A percentile compares a stretch with the other conserved stretches of the same genome.
Conservation (phyloP, 768 basidiomycete genomes). For the Phlebiopsis flavidoalba region DNA sequence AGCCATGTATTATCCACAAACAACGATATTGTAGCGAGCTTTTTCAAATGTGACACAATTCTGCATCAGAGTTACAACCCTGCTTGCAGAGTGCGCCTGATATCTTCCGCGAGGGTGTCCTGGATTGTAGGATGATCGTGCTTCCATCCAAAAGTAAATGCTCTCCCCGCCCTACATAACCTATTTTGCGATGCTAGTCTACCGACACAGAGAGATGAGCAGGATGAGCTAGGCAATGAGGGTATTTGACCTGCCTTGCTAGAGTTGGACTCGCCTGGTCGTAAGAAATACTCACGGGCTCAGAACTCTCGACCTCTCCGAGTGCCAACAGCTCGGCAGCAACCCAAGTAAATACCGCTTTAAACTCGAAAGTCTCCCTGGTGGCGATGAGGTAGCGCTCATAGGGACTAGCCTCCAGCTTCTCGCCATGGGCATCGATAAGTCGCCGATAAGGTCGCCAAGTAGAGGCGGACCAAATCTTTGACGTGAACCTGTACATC, state of each 20-base stretch:
- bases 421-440: neutral
- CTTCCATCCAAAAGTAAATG: neutral
- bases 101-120: neutral
- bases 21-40: no score
- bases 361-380: neutral
- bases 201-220: neutral
- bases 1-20: no score
- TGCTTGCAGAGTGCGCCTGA: neutral
- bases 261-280: neutral
- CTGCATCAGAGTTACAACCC: no score
- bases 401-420: neutral
- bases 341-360: neutral
- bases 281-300: neutral
- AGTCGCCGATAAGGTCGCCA: neutral
- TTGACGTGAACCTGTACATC: neutral
- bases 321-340: neutral
- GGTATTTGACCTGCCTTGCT: neutral
- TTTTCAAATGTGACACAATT: no score
- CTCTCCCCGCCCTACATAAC: neutral
- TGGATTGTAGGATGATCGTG: conserved; percentile 24
- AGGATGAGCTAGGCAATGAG: conserved; percentile 16
- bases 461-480: neutral
- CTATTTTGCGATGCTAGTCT: neutral
- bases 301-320: neutral
- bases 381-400: neutral